These are phyloP conservation scores for Lentinula aciculospora DNA, from an alignment of 768 basidiomycete species.

Conservation along the genomic window DNA sequence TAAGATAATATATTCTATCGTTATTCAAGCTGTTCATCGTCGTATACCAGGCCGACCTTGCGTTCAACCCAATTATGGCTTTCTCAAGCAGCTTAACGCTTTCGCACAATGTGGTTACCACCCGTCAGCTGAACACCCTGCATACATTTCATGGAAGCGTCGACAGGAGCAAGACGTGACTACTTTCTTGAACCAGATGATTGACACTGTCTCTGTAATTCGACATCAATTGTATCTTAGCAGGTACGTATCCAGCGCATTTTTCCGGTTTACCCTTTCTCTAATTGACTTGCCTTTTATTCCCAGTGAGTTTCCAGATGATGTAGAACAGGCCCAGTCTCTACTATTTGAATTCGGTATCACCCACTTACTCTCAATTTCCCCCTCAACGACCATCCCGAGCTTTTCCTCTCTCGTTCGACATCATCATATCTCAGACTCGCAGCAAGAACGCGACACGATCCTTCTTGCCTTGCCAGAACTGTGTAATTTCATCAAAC, in stretches of 20 bases:
- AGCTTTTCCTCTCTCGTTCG: conserved; percentile 26
- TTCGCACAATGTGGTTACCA: conserved; percentile 48
- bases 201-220: conserved; percentile 47
- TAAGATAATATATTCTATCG: conserved; percentile 22
- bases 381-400: conserved; percentile 39
- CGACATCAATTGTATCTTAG: conserved; percentile 44
- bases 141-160: conserved; percentile 57
- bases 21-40: conserved; percentile 8
- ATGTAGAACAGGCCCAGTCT: conserved; percentile 41
- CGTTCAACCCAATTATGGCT: conserved; percentile 45
- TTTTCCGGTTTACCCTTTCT: not conserved
- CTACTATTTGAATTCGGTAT: conserved; percentile 45
- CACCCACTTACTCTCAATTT: conserved; percentile 49
- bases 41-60: conserved; percentile 27
- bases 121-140: conserved; percentile 32
- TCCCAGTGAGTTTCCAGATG: conserved; percentile 50
- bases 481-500: conserved; percentile 38
- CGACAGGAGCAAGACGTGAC: conserved; percentile 47
- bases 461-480: conserved; percentile 41
- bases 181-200: conserved; percentile 43
- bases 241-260: conserved; percentile 34
- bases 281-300: conserved; percentile 1
- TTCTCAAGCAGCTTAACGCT: conserved; percentile 52
- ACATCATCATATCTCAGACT: conserved; percentile 37
- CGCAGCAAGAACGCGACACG: conserved; percentile 29